A percentile compares a stretch with the other conserved stretches of the same genome.
These are phyloP conservation scores for Cercospora zeina DNA, from an alignment of 2,329 filamentous ascomycete genomes.

Conservation along the genomic window DNA sequence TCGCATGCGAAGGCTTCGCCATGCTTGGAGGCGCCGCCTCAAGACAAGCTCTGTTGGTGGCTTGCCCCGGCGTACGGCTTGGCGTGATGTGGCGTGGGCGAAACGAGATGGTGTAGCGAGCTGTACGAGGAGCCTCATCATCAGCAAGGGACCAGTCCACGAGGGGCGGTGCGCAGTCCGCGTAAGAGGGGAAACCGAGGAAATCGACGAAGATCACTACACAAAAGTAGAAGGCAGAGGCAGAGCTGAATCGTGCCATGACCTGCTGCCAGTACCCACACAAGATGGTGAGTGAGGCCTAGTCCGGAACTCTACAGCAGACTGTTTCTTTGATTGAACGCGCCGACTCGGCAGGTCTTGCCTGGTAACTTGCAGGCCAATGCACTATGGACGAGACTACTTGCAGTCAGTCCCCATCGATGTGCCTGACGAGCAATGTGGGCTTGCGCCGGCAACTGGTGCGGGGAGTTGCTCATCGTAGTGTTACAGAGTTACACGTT, in stretches of 20 bases:
- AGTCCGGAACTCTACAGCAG: not conserved
- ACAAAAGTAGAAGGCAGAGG: not conserved
- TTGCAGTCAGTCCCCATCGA: not conserved
- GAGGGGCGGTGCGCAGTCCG: not conserved
- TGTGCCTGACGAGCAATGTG: not conserved
- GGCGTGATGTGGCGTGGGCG: constrained; percentile 6
- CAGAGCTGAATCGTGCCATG: not conserved
- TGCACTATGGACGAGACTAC: not conserved
- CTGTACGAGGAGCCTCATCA: not conserved
- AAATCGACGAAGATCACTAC: constrained; percentile 5
- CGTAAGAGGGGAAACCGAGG: no score
- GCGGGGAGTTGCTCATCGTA: no score
- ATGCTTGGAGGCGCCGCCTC: constrained; percentile 5
- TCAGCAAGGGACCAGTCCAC: constrained; percentile 1
- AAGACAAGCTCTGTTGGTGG: constrained; percentile 26
- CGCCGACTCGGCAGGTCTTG: constrained; percentile 9
- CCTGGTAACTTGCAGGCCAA: not conserved
- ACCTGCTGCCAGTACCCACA: not conserved
- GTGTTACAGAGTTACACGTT: not conserved
- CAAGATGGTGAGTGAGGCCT: not conserved
- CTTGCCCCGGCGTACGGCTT: not conserved
- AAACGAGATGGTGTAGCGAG: constrained; percentile 33
- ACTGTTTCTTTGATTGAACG: not conserved
- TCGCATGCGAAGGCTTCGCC: constrained; percentile 17
- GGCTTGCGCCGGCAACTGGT: no score